Evolutionary conservation across 176 grass and related monocot species (phyloP), one percentile per base, ranked within the genome.

Genomic region (Eragrostis nindensis): DNA sequence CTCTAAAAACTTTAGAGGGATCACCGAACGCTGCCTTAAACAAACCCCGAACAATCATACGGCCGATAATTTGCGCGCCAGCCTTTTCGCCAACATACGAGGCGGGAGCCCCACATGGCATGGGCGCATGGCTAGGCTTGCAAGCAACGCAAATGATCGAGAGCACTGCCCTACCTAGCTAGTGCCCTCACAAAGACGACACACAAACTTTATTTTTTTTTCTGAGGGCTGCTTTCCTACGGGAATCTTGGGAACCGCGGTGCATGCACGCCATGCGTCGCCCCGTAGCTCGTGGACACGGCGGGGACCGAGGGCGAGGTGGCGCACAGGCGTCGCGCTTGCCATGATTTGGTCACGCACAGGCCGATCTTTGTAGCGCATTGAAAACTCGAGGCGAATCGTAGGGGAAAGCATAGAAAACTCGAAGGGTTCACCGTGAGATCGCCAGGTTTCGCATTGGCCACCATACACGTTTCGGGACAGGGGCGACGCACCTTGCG

Each of bases 221-320:
- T 11, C 55, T 0, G 14, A 42, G 40, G 3, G 3, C 21, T 18
- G 11, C 44, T 74, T 83, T 74, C 2, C 9, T 82, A 24, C 45
- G 44, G 62, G 55, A 76, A 76, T 87, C 71, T 70, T 19, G 69
- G 69, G 40, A 64, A 30, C 5, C 5, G 42, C 7, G 78, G 78
- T 68, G 69, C 81, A 80, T 69, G 81, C 75, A 19, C 62, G 80
- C 22, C 56, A 60, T 26, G 56, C 56, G 56, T 60, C 56, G 10
- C 24, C 2, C 24, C 2, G 24, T 0, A 22, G 57, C 10, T 27
- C 24, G 57, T 14, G 11, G 57, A 14, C 57, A 61, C 22, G 57
- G 57, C 57, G 57, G 60, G 60, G 60, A 63, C 60, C 60, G 26
- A 1, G 2, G 27, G 26, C 26, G 26, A 63, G 60, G 60, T 63